Conservation (phyloP, 805 yeast genomes). For the Yarrowia yakushimensis region DNA sequence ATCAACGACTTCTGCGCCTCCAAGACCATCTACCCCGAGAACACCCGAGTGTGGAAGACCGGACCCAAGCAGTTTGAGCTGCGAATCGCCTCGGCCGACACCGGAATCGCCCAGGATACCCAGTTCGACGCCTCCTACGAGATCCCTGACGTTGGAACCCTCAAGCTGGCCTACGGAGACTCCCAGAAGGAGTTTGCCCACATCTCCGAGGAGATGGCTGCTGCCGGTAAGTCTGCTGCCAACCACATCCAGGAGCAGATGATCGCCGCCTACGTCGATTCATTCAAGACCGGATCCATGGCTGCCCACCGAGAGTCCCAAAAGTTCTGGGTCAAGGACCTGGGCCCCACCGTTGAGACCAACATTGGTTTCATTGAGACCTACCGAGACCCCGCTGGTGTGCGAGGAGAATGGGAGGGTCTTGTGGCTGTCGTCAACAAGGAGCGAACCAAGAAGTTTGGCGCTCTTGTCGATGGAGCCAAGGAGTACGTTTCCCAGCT, state of each 20-base stretch:
- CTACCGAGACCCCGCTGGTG: constrained; percentile 87
- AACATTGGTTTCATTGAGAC: constrained; percentile 91
- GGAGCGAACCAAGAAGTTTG: constrained; percentile 78
- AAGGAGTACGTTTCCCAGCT: constrained; percentile 57
- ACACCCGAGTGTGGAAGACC: constrained; percentile 67
- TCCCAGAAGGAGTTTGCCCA: constrained; percentile 60
- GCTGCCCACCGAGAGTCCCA: constrained; percentile 82
- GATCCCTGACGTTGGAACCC: constrained; percentile 43
- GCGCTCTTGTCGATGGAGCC: constrained; percentile 64
- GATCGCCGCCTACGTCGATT: constrained; percentile 61
- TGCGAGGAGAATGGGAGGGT: constrained; percentile 93
- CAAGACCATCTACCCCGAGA: constrained; percentile 68
- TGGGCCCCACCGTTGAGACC: constrained; percentile 73
- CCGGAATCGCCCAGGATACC: constrained; percentile 41
- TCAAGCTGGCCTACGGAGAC: constrained; percentile 71
- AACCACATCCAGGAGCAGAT: constrained; percentile 67
- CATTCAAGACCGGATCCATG: constrained; percentile 79
- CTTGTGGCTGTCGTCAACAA: constrained; percentile 86
- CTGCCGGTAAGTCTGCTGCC: constrained; percentile 63
- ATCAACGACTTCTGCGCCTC: constrained; percentile 64
- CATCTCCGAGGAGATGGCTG: constrained; percentile 52
- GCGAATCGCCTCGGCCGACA: constrained; percentile 63
- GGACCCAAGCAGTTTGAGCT: constrained; percentile 50
- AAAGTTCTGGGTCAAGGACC: constrained; percentile 81
- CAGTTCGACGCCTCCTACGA: constrained; percentile 46